phyloP scores from a whole-genome alignment of 306 rosid genomes.

The Begonia loranthoides region DNA sequence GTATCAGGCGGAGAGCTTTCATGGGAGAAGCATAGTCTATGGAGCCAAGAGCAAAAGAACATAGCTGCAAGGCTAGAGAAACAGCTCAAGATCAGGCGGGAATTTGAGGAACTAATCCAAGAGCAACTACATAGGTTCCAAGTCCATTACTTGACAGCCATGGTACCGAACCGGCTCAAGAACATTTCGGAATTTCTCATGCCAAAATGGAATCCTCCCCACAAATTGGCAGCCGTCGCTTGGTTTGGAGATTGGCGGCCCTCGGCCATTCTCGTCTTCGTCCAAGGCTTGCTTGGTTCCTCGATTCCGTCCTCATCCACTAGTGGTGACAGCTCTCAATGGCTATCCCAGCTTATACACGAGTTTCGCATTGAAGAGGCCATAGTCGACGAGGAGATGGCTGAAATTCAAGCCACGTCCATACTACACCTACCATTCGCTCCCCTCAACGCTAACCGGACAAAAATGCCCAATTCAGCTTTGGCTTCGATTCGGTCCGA shows the following conservation, averaged over 20 bases:
- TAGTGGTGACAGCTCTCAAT: constrained; percentile 11
- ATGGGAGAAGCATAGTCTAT: constrained; percentile 18
- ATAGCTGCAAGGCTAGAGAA: constrained; percentile 30
- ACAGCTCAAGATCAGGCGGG: constrained; percentile 24
- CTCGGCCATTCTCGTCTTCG: constrained; percentile 25
- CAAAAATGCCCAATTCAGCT: constrained; percentile 2
- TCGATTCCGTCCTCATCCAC: constrained; percentile 2
- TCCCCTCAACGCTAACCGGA: constrained; percentile 8
- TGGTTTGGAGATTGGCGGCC: constrained; percentile 46
- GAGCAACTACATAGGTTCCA: constrained; percentile 29
- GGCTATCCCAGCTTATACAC: constrained; percentile 21
- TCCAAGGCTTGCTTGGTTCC: constrained; percentile 13
- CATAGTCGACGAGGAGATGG: constrained; percentile 33
- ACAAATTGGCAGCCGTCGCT: constrained; percentile 16
- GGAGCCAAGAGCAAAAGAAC: constrained; percentile 29
- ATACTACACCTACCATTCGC: constrained; percentile 29
- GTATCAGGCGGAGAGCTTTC: constrained; percentile 18
- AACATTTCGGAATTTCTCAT: constrained; percentile 26
- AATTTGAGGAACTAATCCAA: constrained; percentile 30
- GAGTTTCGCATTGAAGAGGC: constrained; percentile 31
- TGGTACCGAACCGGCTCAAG: constrained; percentile 21
- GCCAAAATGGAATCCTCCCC: constrained; percentile 24
- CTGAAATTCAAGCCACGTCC: constrained; percentile 35
- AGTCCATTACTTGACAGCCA: constrained; percentile 21
- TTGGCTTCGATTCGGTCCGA: constrained; percentile 19